Evolutionary conservation across 1,284 basidiomycete species (phyloP).

Genomic region (Phaffia rhodozyma): DNA sequence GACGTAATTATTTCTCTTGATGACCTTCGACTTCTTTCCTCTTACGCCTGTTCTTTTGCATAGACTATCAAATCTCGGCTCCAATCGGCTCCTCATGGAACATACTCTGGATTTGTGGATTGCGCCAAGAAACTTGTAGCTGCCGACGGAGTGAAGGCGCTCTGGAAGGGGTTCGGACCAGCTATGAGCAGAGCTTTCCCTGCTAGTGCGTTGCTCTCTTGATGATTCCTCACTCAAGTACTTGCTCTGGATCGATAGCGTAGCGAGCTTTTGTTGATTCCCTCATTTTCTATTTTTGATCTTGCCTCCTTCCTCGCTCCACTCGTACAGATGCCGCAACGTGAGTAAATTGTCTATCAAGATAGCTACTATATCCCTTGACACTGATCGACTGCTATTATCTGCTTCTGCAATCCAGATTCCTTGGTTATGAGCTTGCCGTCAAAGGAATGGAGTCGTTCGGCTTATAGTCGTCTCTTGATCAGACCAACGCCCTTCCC

Average conservation of each 20-base stretch:
- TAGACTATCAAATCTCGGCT: slow-evolving; percentile 91
- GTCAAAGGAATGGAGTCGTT: slow-evolving; percentile 33
- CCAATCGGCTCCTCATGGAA: slow-evolving; percentile 92
- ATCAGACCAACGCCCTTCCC: too few relatives aligned
- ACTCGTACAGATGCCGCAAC: slow-evolving; percentile 1
- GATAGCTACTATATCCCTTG: not conserved
- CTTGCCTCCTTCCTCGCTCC: not conserved
- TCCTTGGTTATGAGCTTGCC: slow-evolving; percentile 36
- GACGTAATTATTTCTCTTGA: not conserved
- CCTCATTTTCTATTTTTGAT: too few relatives aligned
- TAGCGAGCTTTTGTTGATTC: not conserved
- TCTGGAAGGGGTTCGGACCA: slow-evolving; percentile 96
- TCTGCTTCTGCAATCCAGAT: slow-evolving; percentile 29
- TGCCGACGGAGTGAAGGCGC: slow-evolving; percentile 71
- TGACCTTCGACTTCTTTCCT: slow-evolving; percentile 18
- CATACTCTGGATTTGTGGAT: slow-evolving; percentile 87
- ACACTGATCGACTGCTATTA: not conserved
- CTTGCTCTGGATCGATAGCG: not conserved
- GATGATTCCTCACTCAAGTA: not conserved
- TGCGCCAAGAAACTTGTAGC: slow-evolving; percentile 86
- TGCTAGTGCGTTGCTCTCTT: slow-evolving; percentile 41
- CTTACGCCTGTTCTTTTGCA: not conserved
- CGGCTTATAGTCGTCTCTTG: not conserved
- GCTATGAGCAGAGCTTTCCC: slow-evolving; percentile 74
- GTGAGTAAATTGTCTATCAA: not conserved